Percentiles rank a stretch among this genome's conserved stretches.
phyloP scores from a whole-genome alignment of 441 rosid species.

The Kokia cookei region DNA sequence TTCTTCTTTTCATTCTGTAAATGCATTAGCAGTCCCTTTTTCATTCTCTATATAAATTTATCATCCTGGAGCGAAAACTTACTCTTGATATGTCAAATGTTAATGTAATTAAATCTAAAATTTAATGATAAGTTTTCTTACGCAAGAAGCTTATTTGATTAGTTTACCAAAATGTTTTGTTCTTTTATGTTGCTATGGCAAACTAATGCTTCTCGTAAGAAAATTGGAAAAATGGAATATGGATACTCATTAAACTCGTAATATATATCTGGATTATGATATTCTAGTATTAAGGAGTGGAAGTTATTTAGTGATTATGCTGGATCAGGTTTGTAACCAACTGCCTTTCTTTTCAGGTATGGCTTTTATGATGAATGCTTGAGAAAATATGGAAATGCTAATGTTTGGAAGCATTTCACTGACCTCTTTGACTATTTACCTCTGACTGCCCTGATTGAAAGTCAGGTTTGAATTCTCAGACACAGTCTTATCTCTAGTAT shows the following conservation, averaged over 20 bases:
- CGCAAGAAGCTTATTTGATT: neutral
- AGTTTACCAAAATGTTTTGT: neutral
- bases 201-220: neutral
- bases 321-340: neutral
- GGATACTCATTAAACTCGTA: neutral
- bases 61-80: neutral
- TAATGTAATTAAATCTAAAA: neutral
- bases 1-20: neutral
- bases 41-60: neutral
- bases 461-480: constrained; percentile 47
- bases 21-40: neutral
- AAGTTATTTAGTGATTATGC: neutral
- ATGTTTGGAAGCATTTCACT: constrained; percentile 71
- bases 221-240: neutral
- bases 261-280: neutral
- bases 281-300: neutral
- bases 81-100: neutral
- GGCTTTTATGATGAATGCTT: constrained; percentile 77
- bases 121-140: neutral
- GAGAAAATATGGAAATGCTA: constrained; percentile 78
- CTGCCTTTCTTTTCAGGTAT: constrained; percentile 42
- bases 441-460: constrained; percentile 64
- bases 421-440: constrained; percentile 78
- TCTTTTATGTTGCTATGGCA: neutral
- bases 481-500: neutral